phyloP scores from a whole-genome alignment of 306 rosid species.

The Lotus japonicus region DNA sequence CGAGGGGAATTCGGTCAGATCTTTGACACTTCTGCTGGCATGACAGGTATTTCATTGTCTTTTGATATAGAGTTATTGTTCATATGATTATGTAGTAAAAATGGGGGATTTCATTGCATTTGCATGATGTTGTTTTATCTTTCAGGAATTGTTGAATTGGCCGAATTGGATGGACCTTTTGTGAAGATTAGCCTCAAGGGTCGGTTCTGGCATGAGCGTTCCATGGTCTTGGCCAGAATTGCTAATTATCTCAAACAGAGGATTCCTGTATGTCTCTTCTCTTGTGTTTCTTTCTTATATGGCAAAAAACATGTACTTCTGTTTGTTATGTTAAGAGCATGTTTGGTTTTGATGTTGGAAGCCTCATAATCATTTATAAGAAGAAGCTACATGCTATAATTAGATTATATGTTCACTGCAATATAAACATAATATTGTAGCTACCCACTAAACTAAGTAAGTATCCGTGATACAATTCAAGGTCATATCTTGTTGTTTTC shows the following conservation, averaged over 20 bases:
- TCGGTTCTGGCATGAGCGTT: slow-evolving; percentile 90
- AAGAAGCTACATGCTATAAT: too few species aligned
- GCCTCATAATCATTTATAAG: too few species aligned
- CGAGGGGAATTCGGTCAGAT: slow-evolving; percentile 61
- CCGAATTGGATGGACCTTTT: slow-evolving; percentile 80
- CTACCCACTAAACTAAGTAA: too few species aligned
- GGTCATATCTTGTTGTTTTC: too few species aligned
- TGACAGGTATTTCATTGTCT: slow-evolving; percentile 81
- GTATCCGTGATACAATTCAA: too few species aligned
- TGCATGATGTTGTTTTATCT: not conserved
- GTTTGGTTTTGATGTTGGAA: too few species aligned
- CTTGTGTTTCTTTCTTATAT: not conserved
- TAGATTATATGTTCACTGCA: too few species aligned
- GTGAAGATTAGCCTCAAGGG: slow-evolving; percentile 85
- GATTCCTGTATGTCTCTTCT: slow-evolving; percentile 62
- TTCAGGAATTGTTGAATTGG: slow-evolving; percentile 66
- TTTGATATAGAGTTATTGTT: too few species aligned
- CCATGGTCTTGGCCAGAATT: slow-evolving; percentile 61
- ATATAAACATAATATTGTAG: too few species aligned
- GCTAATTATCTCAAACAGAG: slow-evolving; percentile 80
- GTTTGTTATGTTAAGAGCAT: too few species aligned
- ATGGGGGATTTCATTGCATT: not conserved
- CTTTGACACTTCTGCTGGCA: slow-evolving; percentile 83
- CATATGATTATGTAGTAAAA: not conserved
- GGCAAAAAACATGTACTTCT: too few species aligned